These are phyloP conservation scores for Sphagnum fallax DNA, from an alignment of 228 moss, liverwort and hornwort genomes.

Conservation along the genomic window DNA sequence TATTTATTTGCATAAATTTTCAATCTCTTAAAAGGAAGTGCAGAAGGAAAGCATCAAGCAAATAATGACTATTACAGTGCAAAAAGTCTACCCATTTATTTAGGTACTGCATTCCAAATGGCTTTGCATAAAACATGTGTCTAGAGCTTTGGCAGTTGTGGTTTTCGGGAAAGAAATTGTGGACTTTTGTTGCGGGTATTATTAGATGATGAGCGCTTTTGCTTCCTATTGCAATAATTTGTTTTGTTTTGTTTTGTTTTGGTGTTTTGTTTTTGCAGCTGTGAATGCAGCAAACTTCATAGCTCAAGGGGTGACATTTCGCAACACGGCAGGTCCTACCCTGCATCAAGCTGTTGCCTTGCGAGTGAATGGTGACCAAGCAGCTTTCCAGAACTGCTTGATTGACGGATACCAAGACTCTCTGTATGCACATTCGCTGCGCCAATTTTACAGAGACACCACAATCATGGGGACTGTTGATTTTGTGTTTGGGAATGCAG, in stretches of 20 bases:
- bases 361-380: constrained; percentile 52
- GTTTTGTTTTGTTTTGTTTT: neutral
- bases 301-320: constrained; percentile 57
- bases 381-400: constrained; percentile 54
- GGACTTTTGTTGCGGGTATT: neutral
- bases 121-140: neutral
- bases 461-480: constrained; percentile 69
- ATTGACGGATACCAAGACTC: constrained; percentile 72
- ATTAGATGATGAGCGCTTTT: neutral
- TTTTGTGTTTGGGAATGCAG: constrained; percentile 89
- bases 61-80: no score
- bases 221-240: neutral
- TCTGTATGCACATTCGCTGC: constrained; percentile 60
- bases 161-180: neutral
- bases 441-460: constrained; percentile 77
- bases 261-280: constrained; percentile 26
- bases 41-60: no score
- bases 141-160: neutral
- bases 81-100: neutral
- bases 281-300: constrained; percentile 70
- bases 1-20: no score
- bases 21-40: no score
- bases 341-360: constrained; percentile 85
- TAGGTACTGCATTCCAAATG: no score
- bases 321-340: constrained; percentile 71